Evolutionary conservation across 2,329 filamentous ascomycete species (phyloP), one percentile per base, ranked within the genome.

Genomic region (Penicillium psychrosexuale): DNA sequence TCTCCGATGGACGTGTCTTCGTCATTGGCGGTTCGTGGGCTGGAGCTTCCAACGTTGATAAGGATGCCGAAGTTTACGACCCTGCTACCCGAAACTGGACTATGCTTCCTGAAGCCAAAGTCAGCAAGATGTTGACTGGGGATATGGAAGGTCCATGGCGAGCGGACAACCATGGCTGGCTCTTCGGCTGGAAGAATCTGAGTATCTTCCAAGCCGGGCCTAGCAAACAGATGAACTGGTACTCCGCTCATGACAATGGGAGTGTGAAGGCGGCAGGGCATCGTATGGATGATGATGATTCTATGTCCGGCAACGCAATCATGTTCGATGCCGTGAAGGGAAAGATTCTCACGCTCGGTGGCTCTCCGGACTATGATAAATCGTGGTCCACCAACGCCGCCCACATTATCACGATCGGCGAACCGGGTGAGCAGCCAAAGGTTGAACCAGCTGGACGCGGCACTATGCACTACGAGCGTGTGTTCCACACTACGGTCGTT

Each of bases 1-100:
- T 77, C 1, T 80, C 81, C 0, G 76, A 83, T 55, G 83, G 83
- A 5, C 71, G 76, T 0, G 75, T 84, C 24, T 86, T 85, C 66
- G 78, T 75, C 12, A 84, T 85, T 36, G 83, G 84, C 17, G 83
- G 84, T 4, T 82, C 80, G 0, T 83, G 76, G 75, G 79, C 75
- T 9, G 83, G 82, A 24, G 77, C 69, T 0, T 55, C 62, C 1
- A 75, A 77, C 28, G 15, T 46, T 0, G 74, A 74, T 30, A 85
- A 85, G 72, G 78, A 83, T 55, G 83, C 80, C 40, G 84, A 86
- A 61, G 67, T 84, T 17, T 84, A 77, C 63, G 69, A 80, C 53
- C 75, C 78, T 0, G 64, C 56, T 1, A 61, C 69, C 3, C 75
- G 80, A 33, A 66, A 66, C 3, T 85, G 82, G 82, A 76, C 71